These are phyloP conservation scores for Aspergillus carlsbadensis DNA, from an alignment of 495 filamentous ascomycete genomes.

Conservation along the genomic window DNA sequence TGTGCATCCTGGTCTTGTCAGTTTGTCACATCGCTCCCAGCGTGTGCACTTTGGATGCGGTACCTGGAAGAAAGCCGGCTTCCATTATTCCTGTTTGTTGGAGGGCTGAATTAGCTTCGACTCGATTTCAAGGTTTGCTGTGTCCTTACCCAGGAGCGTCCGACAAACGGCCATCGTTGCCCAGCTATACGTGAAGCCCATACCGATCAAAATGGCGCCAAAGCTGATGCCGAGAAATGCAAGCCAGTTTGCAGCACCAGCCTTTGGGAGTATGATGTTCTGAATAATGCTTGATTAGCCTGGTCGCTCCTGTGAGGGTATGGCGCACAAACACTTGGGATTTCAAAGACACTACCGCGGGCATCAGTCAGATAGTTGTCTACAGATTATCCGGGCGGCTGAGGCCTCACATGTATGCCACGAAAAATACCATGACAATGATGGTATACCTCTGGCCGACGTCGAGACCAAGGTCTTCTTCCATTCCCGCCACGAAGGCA, in stretches of 20 bases:
- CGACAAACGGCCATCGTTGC: constrained; percentile 13
- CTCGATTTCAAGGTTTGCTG: no score
- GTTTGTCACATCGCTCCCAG: no score
- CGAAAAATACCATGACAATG: constrained; percentile 20
- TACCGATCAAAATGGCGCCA: constrained; percentile 15
- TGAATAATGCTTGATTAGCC: background rate
- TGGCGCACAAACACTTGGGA: constrained; percentile 14
- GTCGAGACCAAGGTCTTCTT: constrained; percentile 16
- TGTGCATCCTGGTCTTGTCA: constrained; percentile 11
- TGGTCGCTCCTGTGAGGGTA: background rate
- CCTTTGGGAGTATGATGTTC: constrained; percentile 17
- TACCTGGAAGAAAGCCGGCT: constrained; percentile 18
- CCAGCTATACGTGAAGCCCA: constrained; percentile 17
- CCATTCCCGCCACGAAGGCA: constrained; percentile 18
- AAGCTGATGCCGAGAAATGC: constrained; percentile 16
- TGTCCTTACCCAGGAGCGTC: constrained; percentile 1
- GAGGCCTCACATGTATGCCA: constrained; percentile 15
- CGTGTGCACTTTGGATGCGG: background rate
- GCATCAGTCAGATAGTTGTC: background rate
- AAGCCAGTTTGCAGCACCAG: constrained; percentile 18
- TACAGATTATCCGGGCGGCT: background rate
- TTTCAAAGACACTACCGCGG: constrained; percentile 12
- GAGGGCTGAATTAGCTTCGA: background rate
- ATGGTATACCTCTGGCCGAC: constrained; percentile 17
- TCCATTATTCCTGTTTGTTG: constrained; percentile 11